A percentile compares a stretch with the other conserved stretches of the same genome.
phyloP scores from a whole-genome alignment of 1,284 basidiomycete genomes.

The Exobasidium cylindrosporum region DNA sequence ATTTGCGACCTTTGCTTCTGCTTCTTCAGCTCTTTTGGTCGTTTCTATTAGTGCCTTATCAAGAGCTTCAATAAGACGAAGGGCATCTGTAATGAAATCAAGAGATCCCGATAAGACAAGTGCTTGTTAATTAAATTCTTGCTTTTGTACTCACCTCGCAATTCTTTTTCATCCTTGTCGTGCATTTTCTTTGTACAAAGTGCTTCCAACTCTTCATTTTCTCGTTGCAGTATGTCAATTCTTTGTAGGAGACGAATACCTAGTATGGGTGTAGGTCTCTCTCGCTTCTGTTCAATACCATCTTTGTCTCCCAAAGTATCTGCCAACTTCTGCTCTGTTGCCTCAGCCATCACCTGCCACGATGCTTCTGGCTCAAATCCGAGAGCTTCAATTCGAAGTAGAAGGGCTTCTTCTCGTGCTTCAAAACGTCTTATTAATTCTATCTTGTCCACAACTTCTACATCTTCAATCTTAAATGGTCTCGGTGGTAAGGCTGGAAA shows the following conservation, averaged over 20 bases:
- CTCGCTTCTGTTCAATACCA: background rate
- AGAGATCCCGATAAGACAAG: too few species aligned
- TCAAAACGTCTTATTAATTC: background rate
- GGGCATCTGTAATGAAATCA: background rate
- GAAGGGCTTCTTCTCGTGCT: conserved; percentile 7
- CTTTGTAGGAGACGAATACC: conserved; percentile 12
- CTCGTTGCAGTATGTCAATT: conserved; percentile 1
- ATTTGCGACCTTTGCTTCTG: background rate
- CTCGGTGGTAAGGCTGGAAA: conserved; percentile 5
- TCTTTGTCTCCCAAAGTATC: too few species aligned
- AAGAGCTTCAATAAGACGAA: background rate
- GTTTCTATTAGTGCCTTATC: conserved; percentile 1
- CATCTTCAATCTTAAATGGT: background rate
- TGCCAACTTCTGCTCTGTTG: background rate
- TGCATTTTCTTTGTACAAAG: background rate
- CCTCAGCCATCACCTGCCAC: conserved; percentile 1
- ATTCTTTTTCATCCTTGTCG: background rate
- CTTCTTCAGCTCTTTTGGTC: background rate
- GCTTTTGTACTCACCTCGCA: conserved; percentile 6
- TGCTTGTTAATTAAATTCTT: too few species aligned
- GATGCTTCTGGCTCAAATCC: conserved; percentile 10
- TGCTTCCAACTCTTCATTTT: conserved; percentile 8
- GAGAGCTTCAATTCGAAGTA: conserved; percentile 7
- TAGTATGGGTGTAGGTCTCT: background rate
- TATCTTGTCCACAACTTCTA: background rate